Evolutionary conservation across 2,329 filamentous ascomycete genomes (phyloP), one percentile per base, ranked within the genome.

Genomic region (Aspergillus neoniger): DNA sequence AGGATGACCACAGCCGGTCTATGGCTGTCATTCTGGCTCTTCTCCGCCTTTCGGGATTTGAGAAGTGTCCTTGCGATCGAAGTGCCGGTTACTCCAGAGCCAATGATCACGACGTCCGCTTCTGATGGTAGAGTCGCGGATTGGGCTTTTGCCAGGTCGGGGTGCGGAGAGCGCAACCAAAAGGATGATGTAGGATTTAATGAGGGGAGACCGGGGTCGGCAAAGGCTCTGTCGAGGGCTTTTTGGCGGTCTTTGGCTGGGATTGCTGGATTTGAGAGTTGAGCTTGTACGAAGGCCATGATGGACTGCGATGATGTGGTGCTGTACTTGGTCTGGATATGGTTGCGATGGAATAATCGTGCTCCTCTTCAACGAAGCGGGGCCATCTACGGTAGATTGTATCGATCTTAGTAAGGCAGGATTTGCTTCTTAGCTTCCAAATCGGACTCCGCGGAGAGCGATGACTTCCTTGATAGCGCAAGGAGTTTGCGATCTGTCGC

Each of bases 151-250:
- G 69, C 59, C 14, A 76, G 69, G 9, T 52, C 32, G 0, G 64
- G 62, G 48, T 73, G 72, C 0, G 64, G 64, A 39, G 50, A 25
- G 0, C 66, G 58, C 15, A 73, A 63, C 74, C 74, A 77, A 58
- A 74, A 75, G 0, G 76, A 72, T 1, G 68, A 61, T 0, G 76
- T 79, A 2, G 76, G 70, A 4, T 69, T 63, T 4, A 49, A 48
- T 8, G 62, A 17, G 2, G 71, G 71, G 0, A 72, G 59, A 1
- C 71, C 70, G 1, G 71, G 71, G 30, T 73, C 70, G 15, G 69
- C 48, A 50, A 64, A 60, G 8, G 63, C 63, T 23, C 71, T 67
- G 25, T 69, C 25, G 14, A 73, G 55, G 32, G 71, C 71, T 44
- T 63, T 43, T 57, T 71, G 68, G 10, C 67, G 62, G n/a, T 62